phyloP scores from a whole-genome alignment of 2,329 filamentous ascomycete species.

The Macrophomina tecta region DNA sequence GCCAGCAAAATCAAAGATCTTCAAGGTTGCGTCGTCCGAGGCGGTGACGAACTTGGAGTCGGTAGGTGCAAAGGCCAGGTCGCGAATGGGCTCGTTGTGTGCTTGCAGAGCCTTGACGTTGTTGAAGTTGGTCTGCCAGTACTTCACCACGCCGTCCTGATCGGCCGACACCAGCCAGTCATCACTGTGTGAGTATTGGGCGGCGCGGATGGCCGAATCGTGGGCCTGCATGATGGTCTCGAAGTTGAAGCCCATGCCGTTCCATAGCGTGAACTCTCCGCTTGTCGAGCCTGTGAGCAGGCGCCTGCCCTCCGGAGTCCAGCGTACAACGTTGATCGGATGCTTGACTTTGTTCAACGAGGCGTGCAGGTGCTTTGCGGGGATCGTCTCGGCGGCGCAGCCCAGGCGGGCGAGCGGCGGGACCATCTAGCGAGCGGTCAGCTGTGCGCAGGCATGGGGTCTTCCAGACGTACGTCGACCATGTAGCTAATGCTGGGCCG shows the following conservation, averaged over 20 bases:
- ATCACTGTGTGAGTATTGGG: conserved; percentile 90
- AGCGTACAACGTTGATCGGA: conserved; percentile 93
- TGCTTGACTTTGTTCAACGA: conserved; percentile 98
- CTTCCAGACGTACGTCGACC: conserved; percentile 70
- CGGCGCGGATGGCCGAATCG: conserved; percentile 81
- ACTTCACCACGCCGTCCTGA: conserved; percentile 94
- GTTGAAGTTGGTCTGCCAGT: conserved; percentile 99
- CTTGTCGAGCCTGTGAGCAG: conserved; percentile 93
- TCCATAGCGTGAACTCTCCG: conserved; percentile 98
- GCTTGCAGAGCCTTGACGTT: conserved; percentile 95
- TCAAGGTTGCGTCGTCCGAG: conserved; percentile 89
- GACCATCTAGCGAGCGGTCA: conserved; percentile 68
- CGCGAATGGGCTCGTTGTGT: conserved; percentile 86
- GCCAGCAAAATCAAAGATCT: conserved; percentile 94
- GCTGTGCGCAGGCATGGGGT: conserved; percentile 3
- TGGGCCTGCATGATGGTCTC: conserved; percentile 99
- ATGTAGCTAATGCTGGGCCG: conserved; percentile 88
- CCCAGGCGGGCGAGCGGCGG: conserved; percentile 78
- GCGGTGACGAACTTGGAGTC: conserved; percentile 97
- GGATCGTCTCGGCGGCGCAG: conserved; percentile 83
- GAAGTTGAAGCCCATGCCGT: conserved; percentile 98
- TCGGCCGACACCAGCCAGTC: conserved; percentile 97
- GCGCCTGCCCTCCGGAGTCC: conserved; percentile 94
- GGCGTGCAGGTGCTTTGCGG: conserved; percentile 95
- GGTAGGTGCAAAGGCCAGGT: conserved; percentile 90